Percentiles rank a stretch among this genome's conserved stretches.
Conservation (phyloP, 371 early-diverging fungal species). For the Batrachochytrium dendrobatidis region DNA sequence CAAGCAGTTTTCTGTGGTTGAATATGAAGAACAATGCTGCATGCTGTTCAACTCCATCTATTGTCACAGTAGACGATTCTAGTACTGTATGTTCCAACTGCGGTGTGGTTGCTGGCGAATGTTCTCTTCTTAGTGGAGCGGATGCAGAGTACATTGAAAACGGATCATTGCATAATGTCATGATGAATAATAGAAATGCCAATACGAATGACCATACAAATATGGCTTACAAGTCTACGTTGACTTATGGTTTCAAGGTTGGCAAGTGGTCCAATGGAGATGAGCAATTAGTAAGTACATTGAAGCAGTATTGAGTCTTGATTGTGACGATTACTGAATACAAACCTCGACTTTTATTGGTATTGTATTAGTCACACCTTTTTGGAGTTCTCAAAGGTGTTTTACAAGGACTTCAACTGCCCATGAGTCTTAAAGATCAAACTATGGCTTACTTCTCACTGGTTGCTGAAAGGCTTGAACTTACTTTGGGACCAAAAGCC, state of each 20-base stretch:
- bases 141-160: background rate
- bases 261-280: background rate
- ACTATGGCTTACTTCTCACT: too few relatives aligned
- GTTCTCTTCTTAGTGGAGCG: background rate
- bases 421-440: too few relatives aligned
- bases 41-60: background rate
- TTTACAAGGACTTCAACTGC: too few relatives aligned
- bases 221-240: background rate
- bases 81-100: slow-evolving; percentile 1
- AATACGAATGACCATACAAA: background rate
- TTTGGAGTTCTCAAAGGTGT: too few relatives aligned
- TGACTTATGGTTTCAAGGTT: background rate
- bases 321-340: too few relatives aligned
- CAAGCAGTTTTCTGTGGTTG: too few relatives aligned
- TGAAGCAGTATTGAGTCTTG: background rate
- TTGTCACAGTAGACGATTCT: background rate
- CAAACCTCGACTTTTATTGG: too few relatives aligned
- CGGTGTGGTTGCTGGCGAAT: background rate
- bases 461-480: too few relatives aligned
- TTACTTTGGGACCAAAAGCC: too few relatives aligned
- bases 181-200: background rate
- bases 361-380: too few relatives aligned
- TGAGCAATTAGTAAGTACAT: background rate
- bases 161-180: background rate
- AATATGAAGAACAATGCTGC: too few relatives aligned